Evolutionary conservation across 345 rosid species (phyloP), one percentile per base, ranked within the genome.

Genomic region (Geranium brycei): DNA sequence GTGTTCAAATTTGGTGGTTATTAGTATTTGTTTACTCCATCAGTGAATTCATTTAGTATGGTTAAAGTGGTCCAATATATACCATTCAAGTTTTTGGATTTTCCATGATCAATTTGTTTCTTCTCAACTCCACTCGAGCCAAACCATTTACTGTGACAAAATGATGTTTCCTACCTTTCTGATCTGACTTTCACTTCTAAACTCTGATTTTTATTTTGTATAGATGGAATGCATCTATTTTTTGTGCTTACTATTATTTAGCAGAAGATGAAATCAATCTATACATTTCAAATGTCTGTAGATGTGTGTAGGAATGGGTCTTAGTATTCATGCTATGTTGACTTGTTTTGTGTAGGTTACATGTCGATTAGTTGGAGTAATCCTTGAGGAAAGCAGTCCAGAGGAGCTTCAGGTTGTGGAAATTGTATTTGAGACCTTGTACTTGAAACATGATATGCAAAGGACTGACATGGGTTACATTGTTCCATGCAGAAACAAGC

Each of bases 321-420:
- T 47, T 47, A 47, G 53, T 8, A 6, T 47, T 47, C 13, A 47
- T 47, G 53, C 53, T 47, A 47, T 59, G 53, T 55, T 59, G 59
- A 51, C 53, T 63, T 66, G 28, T 66, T 57, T 61, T 71, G 18
- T 76, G 69, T 70, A 92, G 99, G 89, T 93, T 41, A 91, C 99
- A 13, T 93, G 99, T 60, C 91, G 97, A 67, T 82, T 91, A 68
- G 78, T 91, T 63, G 98, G 96, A 72, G 89, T 91, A 58, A 70
- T 91, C 73, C 91, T 89, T 63, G 96, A 91, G 74, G 98, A 91
- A 82, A 82, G 75, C 72, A 84, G 74, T 75, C 91, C 96, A 55
- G 98, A 91, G 78, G 87, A 91, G 75, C 85, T 91, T 62, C 91
- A 87, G 87, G 92, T 79, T 65, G 17, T 69, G 28, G 59, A 68